A percentile compares a stretch with the other conserved stretches of the same genome.
Conservation (phyloP, 371 early-diverging fungal species). For the Furculomyces boomerangus region DNA sequence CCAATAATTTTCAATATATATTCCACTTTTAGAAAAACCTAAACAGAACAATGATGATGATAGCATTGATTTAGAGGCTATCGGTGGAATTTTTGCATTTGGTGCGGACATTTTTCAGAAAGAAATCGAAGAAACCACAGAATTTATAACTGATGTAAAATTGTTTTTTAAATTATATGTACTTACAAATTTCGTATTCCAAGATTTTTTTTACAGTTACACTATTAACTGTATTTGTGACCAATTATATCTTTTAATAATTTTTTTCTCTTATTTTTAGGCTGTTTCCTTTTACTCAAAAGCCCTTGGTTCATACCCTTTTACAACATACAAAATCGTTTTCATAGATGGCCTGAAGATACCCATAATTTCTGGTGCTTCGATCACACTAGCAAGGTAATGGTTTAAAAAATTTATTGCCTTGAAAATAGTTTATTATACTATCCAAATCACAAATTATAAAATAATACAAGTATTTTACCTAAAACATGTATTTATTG, state of each 20-base stretch:
- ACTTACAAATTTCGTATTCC: neutral
- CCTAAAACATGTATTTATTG: too few relatives aligned
- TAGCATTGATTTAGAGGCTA: too few relatives aligned
- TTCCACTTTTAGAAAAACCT: too few relatives aligned
- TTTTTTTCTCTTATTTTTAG: neutral
- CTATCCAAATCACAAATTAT: too few relatives aligned
- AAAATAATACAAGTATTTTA: too few relatives aligned
- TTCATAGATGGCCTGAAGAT: slow-evolving; percentile 61
- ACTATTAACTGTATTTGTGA: too few relatives aligned
- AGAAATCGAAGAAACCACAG: slow-evolving; percentile 36
- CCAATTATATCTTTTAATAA: neutral
- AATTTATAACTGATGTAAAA: slow-evolving; percentile 39
- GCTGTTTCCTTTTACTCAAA: slow-evolving; percentile 14
- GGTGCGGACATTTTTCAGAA: slow-evolving; percentile 31
- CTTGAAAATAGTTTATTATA: slow-evolving; percentile 4
- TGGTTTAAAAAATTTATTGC: neutral
- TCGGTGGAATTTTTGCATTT: slow-evolving; percentile 42
- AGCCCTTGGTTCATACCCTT: slow-evolving; percentile 78
- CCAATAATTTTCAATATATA: too few relatives aligned
- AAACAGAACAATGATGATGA: too few relatives aligned
- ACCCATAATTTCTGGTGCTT: slow-evolving; percentile 46
- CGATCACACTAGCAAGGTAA: slow-evolving; percentile 28
- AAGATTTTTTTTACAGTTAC: too few relatives aligned
- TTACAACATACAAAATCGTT: slow-evolving; percentile 62
- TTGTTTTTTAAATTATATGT: neutral